Evolutionary conservation across 306 rosid species (phyloP).

Genomic region (Prunus salicina): DNA sequence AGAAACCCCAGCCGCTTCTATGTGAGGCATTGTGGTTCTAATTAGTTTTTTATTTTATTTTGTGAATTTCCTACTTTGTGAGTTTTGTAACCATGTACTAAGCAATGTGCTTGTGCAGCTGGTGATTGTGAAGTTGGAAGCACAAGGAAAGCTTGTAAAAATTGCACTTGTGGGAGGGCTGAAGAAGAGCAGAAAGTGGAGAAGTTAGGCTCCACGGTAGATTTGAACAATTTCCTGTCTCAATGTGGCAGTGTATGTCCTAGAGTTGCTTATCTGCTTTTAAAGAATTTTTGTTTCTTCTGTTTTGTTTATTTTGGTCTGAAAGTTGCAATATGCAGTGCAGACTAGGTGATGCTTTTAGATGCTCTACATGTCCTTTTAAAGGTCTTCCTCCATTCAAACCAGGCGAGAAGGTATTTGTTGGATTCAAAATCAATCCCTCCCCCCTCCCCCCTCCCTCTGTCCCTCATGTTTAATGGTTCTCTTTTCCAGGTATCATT

Average conservation of each 20-base stretch:
- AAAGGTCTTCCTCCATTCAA: constrained; percentile 92
- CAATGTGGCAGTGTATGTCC: constrained; percentile 83
- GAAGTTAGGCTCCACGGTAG: constrained; percentile 69
- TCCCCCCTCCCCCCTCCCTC: background rate
- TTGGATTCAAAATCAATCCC: background rate
- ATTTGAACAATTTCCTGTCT: constrained; percentile 77
- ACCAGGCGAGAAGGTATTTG: constrained; percentile 85
- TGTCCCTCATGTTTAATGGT: background rate
- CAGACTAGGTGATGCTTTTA: constrained; percentile 94
- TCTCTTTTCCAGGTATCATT: constrained; percentile 56
- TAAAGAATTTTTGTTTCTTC: background rate
- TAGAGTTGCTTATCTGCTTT: background rate
- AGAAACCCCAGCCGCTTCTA: constrained; percentile 60
- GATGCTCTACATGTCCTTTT: constrained; percentile 93
- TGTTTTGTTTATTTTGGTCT: constrained; percentile 19
- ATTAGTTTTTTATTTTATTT: background rate
- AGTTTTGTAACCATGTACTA: background rate
- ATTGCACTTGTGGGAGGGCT: constrained; percentile 93
- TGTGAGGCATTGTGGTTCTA: constrained; percentile 32
- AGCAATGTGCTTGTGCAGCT: constrained; percentile 32
- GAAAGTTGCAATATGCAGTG: constrained; percentile 62
- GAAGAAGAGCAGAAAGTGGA: constrained; percentile 81
- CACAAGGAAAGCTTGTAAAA: constrained; percentile 92
- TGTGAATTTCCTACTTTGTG: background rate
- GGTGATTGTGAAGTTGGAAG: constrained; percentile 86